A percentile compares a stretch with the other conserved stretches of the same genome.
phyloP scores from a whole-genome alignment of 2,329 filamentous ascomycete species.

The Penicillium verrucosum region DNA sequence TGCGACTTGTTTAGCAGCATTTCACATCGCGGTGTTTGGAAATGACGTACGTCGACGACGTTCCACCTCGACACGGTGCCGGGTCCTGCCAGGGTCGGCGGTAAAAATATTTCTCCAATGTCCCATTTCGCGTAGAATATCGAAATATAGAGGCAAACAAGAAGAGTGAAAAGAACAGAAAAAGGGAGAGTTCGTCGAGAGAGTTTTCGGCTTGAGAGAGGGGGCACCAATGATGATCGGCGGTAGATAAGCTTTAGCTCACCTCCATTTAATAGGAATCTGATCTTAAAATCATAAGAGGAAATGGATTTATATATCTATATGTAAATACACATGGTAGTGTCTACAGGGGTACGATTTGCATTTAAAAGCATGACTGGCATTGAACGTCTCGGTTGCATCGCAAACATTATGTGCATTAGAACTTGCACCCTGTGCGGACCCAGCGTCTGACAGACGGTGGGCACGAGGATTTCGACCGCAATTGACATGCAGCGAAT shows the following conservation, averaged over 20 bases:
- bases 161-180: neutral
- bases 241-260: slow-evolving; percentile 9
- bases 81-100: slow-evolving; percentile 25
- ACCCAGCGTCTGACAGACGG: slow-evolving; percentile 8
- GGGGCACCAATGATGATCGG: slow-evolving; percentile 4
- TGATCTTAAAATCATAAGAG: neutral
- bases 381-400: slow-evolving; percentile 26
- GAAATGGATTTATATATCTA: neutral
- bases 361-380: slow-evolving; percentile 24
- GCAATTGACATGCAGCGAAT: slow-evolving; percentile 15
- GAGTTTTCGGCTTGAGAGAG: neutral
- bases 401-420: slow-evolving; percentile 37
- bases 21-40: slow-evolving; percentile 3
- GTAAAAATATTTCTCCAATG: slow-evolving; percentile 38
- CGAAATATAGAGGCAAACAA: neutral
- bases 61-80: slow-evolving; percentile 37
- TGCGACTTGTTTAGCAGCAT: slow-evolving; percentile 23
- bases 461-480: slow-evolving; percentile 15
- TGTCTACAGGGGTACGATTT: neutral
- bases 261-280: neutral
- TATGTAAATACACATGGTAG: neutral
- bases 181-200: neutral
- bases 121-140: slow-evolving; percentile 30
- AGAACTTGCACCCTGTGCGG: slow-evolving; percentile 27
- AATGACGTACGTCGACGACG: slow-evolving; percentile 41